Base-by-base conservation (phyloP, 202 grass and related monocot genomes). In the Elaeis oleifera region DNA sequence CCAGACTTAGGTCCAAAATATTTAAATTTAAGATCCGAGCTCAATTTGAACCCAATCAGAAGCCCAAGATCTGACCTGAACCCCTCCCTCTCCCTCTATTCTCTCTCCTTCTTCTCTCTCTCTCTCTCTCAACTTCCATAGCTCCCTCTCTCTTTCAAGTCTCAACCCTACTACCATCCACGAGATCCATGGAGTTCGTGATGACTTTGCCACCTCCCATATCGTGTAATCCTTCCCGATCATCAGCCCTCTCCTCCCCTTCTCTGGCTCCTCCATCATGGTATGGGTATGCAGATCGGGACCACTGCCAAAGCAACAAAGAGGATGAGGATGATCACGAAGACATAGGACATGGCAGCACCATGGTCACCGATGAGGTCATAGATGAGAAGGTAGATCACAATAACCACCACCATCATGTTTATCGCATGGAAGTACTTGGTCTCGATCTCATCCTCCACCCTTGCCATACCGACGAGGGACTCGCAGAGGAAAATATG, bases 171-270 rank as follows among this genome's bases (percentile, higher is more conserved):
- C 0, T 20, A 20, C 20, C 20, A 20, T 20, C 20, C 20, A 20
- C 20, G 20, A 20, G 23, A 3, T 24, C 23, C 23, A 24, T 3
- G 23, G 3, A 24, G 23, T 24, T 24, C 23, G 23, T 24, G 23
- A 24, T 24, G 3, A 24, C 25, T 24, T 71, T 18, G 88, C 51
- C 20, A 20, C 20, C 20, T 20, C 20, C 20, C 20, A 20, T 53
- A 96, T 89, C 18, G 84, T 91, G 81, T 96, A 84, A 31, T 96
- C 92, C 32, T 96, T 84, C 6, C 92, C 87, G 14, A 96, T 81
- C 74, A 71, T 60, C 62, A 77, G 84, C 27, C 50, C 64, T 58
- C 57, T 62, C 49, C 71, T 73, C 49, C 28, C 15, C 6, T 2
- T 31, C 0, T 70, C 67, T 25, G 18, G 21, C 52, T 54, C 64